These are phyloP conservation scores for Acacia crassicarpa DNA, from an alignment of 306 rosid species.

Conservation along the genomic window DNA sequence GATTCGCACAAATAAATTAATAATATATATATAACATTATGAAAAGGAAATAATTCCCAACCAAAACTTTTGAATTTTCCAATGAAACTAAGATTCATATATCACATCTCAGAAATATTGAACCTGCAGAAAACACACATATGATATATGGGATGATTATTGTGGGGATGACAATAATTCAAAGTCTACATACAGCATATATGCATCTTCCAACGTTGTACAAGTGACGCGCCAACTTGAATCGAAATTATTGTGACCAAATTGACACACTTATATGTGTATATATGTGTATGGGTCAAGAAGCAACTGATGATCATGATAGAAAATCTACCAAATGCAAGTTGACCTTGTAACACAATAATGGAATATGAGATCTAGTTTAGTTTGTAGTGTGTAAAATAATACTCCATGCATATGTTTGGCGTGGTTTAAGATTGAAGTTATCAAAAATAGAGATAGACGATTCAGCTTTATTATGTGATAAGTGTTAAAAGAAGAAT, in stretches of 20 bases:
- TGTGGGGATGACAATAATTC: not conserved
- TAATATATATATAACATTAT: not conserved
- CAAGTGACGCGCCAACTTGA: constrained; percentile 21
- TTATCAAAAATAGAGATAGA: not conserved
- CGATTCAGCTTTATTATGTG: too few species aligned
- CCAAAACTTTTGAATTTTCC: not conserved
- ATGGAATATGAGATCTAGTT: too few species aligned
- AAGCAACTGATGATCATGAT: constrained; percentile 9
- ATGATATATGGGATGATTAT: not conserved
- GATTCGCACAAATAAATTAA: not conserved
- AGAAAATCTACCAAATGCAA: not conserved
- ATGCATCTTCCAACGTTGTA: not conserved
- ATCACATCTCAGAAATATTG: not conserved
- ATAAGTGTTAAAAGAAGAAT: not conserved
- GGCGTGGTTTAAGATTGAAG: not conserved
- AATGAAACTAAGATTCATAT: not conserved
- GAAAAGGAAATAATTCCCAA: not conserved
- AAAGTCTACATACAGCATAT: too few species aligned
- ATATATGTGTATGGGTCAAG: too few species aligned
- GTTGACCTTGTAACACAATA: not conserved
- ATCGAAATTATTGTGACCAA: not conserved
- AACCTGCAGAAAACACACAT: not conserved
- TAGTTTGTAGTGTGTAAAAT: not conserved
- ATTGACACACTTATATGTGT: not conserved
- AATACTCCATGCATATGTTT: not conserved